phyloP scores from a whole-genome alignment of 2,329 filamentous ascomycete genomes.

The Thermoascus crustaceus region DNA sequence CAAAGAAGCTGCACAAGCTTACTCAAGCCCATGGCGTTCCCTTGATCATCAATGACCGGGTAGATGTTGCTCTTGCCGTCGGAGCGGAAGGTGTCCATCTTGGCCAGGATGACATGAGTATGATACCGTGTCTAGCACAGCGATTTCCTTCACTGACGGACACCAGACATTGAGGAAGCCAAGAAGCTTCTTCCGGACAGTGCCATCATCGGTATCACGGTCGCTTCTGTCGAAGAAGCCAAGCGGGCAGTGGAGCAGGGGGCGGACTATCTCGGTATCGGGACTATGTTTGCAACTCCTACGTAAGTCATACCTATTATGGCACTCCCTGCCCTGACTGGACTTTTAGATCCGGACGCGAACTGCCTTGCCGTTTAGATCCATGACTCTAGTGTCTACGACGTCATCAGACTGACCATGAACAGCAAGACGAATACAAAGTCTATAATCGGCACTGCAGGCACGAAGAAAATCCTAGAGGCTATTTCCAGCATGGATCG shows the following conservation, averaged over 20 bases:
- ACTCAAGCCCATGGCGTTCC: slow-evolving; percentile 63
- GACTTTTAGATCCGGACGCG: no score
- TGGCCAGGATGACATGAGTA: slow-evolving; percentile 87
- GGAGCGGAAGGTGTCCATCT: slow-evolving; percentile 89
- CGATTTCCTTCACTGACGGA: slow-evolving; percentile 1
- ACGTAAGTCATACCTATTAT: slow-evolving; percentile 52
- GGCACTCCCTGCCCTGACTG: not conserved
- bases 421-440: slow-evolving; percentile 78
- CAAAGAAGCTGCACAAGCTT: slow-evolving; percentile 60
- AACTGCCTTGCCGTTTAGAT: no score
- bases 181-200: slow-evolving; percentile 63
- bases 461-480: slow-evolving; percentile 58
- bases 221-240: slow-evolving; percentile 67
- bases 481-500: slow-evolving; percentile 45
- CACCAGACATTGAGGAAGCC: slow-evolving; percentile 53
- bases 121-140: slow-evolving; percentile 16
- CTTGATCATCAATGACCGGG: slow-evolving; percentile 83
- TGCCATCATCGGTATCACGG: slow-evolving; percentile 82
- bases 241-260: slow-evolving; percentile 61
- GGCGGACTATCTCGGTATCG: slow-evolving; percentile 87
- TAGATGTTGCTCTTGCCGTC: slow-evolving; percentile 79
- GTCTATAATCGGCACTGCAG: slow-evolving; percentile 65
- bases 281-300: slow-evolving; percentile 76
- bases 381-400: no score
- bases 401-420: no score